Percentiles rank a stretch among this genome's conserved stretches.
Conservation (phyloP, 768 basidiomycete species). For the Rhizopogon sp. region DNA sequence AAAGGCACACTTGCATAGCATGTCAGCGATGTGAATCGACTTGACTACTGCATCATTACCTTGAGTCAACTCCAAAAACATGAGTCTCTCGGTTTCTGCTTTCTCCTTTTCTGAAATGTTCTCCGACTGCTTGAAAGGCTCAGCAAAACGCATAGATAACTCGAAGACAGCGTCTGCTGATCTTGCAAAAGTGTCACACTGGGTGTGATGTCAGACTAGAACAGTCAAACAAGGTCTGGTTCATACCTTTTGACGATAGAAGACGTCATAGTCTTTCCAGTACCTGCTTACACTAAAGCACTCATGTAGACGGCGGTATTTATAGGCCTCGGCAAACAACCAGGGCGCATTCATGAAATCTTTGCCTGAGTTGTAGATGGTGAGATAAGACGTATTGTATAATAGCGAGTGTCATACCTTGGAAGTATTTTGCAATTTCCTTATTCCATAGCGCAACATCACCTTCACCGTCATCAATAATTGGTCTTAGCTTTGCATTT, state of each 20-base stretch:
- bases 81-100: slow-evolving; percentile 66
- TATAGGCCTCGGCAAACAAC: slow-evolving; percentile 95
- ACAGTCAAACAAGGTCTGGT: background rate
- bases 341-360: slow-evolving; percentile 96
- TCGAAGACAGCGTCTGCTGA: slow-evolving; percentile 92
- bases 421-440: slow-evolving; percentile 91
- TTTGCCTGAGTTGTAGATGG: slow-evolving; percentile 46
- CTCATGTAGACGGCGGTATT: slow-evolving; percentile 87
- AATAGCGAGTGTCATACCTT: slow-evolving; percentile 39
- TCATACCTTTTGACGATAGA: slow-evolving; percentile 86
- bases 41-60: slow-evolving; percentile 35
- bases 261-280: slow-evolving; percentile 91
- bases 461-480: slow-evolving; percentile 86
- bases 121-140: slow-evolving; percentile 66
- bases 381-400: background rate
- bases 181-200: slow-evolving; percentile 95
- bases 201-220: slow-evolving; percentile 6
- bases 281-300: slow-evolving; percentile 89
- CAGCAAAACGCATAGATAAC: slow-evolving; percentile 85
- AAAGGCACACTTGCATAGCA: slow-evolving; percentile 67
- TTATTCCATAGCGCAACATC: slow-evolving; percentile 97
- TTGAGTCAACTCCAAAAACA: slow-evolving; percentile 93
- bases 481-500: slow-evolving; percentile 80
- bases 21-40: background rate
- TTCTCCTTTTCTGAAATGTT: slow-evolving; percentile 48